Evolutionary conservation across 2,329 filamentous ascomycete species (phyloP), one percentile per base, ranked within the genome.

Genomic region (Dothiorella sarmentorum): DNA sequence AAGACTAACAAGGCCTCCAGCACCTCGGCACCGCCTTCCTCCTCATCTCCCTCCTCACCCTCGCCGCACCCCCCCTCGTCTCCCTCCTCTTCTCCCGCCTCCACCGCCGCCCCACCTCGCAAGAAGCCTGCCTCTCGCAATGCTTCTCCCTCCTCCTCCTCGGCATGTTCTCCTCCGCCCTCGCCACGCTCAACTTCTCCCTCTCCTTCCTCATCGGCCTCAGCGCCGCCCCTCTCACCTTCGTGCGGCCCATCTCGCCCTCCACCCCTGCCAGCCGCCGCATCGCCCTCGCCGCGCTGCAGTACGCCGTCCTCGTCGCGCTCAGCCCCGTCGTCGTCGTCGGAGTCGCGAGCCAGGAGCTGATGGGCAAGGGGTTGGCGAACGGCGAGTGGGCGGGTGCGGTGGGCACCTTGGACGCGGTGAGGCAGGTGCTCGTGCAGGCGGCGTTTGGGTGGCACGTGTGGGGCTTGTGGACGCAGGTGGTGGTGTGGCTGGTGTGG

Each of bases 181-280:
- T 99, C 11, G 93, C 94, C 2, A 99, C 93, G 0, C 83, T 99
- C 53, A 99, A 99, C 75, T 99, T 99, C 79, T 91, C 89, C 3
- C 85, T 97, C 13, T 87, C 91, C 47, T 87, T 97, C 69, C 79
- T 96, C 35, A 80, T 97, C 52, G 94, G 94, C 35, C 77, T 97
- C 2, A 77, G 93, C 44, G 85, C 90, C 42, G 78, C 84, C 3
- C 93, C 93, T 0, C 78, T 97, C 13, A 87, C 85, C n/a, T 97
- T 96, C 70, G 78, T 87, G 17, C 38, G 37, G 5, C 33, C 49
- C n/a, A 6, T 38, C 10, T 29, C 22, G 7, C 24, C 37, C 10
- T 29, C 38, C 11, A n/a, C 49, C 5, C 15, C 56, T 18, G 44
- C 29, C n/a, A 55, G 37, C 5, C 51, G 59, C 4, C 62, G 44